Conservation (phyloP, 495 filamentous ascomycete species). For the Glutinoglossum americanum region DNA sequence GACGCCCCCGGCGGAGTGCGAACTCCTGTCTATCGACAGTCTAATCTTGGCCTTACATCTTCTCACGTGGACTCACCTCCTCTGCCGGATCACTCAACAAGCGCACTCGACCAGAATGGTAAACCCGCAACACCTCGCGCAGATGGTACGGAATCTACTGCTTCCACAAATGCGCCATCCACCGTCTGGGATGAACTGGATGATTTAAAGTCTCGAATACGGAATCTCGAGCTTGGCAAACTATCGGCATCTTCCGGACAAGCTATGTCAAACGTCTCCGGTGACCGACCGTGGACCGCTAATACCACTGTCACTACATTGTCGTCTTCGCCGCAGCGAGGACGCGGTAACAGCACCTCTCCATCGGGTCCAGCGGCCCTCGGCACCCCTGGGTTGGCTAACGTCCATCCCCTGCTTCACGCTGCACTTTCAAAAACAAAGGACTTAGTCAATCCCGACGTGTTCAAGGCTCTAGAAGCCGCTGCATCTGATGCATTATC, state of each 20-base stretch:
- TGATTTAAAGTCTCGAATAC: constrained; percentile 83
- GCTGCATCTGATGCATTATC: constrained; percentile 63
- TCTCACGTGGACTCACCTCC: background rate
- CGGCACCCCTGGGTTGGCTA: constrained; percentile 17
- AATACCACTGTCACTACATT: constrained; percentile 85
- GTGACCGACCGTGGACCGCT: constrained; percentile 72
- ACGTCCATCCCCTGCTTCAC: constrained; percentile 57
- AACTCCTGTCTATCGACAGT: background rate
- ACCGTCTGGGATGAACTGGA: constrained; percentile 97
- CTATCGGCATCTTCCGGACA: constrained; percentile 59
- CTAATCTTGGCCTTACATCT: background rate
- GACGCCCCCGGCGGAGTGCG: background rate
- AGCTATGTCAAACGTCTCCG: constrained; percentile 49
- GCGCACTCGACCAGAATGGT: background rate
- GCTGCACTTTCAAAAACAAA: constrained; percentile 62
- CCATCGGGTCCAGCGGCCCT: constrained; percentile 21
- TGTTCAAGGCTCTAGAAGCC: constrained; percentile 62
- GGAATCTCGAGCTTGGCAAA: constrained; percentile 77
- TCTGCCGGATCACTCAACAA: background rate
- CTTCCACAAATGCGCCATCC: constrained; percentile 71
- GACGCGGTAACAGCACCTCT: constrained; percentile 29
- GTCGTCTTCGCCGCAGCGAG: constrained; percentile 63
- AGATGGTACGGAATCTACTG: constrained; percentile 4
- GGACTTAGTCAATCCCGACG: constrained; percentile 37
- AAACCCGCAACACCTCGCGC: background rate